Conservation (phyloP, 805 yeast genomes). For the Spathaspora sp. region DNA sequence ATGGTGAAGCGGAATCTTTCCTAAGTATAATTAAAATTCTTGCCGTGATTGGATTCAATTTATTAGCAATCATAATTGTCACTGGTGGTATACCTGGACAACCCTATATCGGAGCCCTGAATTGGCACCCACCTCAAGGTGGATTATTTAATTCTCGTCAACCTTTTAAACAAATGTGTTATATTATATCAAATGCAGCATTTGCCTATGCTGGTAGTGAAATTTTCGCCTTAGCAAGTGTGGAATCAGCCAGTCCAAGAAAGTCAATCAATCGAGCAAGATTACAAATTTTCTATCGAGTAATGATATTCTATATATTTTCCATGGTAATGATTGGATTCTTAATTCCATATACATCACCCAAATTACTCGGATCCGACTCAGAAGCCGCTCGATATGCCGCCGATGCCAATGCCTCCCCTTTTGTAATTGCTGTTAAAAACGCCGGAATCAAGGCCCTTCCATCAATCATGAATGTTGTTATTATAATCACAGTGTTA, state of each 20-base stretch:
- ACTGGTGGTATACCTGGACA: conserved; percentile 57
- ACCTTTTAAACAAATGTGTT: conserved; percentile 61
- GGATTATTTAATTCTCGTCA: conserved; percentile 43
- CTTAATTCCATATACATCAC: conserved; percentile 37
- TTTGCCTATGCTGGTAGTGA: conserved; percentile 69
- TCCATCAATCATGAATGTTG: conserved; percentile 31
- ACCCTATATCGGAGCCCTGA: conserved; percentile 55
- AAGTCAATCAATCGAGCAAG: conserved; percentile 61
- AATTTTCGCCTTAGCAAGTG: conserved; percentile 61
- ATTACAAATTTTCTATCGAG: conserved; percentile 64
- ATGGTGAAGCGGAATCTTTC: conserved; percentile 66
- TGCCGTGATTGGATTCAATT: conserved; percentile 56
- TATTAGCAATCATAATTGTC: conserved; percentile 51
- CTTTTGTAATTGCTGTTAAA: conserved; percentile 36
- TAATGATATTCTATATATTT: conserved; percentile 53
- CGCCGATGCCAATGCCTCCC: conserved; percentile 24
- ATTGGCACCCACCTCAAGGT: conserved; percentile 52
- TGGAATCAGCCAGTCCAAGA: conserved; percentile 61
- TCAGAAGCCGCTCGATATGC: conserved; percentile 5
- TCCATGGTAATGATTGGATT: conserved; percentile 54
- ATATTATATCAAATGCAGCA: conserved; percentile 57
- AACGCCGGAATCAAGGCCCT: conserved; percentile 26
- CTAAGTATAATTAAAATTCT: conserved; percentile 53
- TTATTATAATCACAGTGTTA: conserved; percentile 28
- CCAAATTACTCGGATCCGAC: conserved; percentile 15